Base-by-base conservation (phyloP, 352 stramenopile species). In the Elongisporangium anandrum region DNA sequence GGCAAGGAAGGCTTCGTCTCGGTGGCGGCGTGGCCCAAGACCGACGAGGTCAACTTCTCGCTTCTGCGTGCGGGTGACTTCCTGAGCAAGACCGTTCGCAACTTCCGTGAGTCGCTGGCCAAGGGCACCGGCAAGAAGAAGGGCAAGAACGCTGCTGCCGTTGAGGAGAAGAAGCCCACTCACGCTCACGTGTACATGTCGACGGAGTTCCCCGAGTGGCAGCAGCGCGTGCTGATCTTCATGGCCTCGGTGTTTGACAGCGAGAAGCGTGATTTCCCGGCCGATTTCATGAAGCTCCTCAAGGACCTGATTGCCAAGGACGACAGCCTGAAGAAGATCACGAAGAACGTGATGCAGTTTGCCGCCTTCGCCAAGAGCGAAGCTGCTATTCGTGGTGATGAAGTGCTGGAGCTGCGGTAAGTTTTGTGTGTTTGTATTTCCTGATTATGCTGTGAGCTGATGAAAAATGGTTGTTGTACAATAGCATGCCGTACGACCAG, bases 321-420 rank as follows among this genome's bases (percentile, higher is more conserved):
- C 64, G 81, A 92, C 55, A 83, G 89, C 34, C 60, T 96, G 52
- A 95, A 94, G 79, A 92, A 87, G 70, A 67, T 95, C 15, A 95
- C 83, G 15, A 99, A 98, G 83, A 92, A 97, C 62, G 84, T 96
- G 24, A 99, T 99, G 96, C 96, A 99, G 69, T 98, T 99, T 64
- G 95, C 88, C 60, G 90, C 92, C 22, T 99, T 98, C 51, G 86
- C 98, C 63, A 98, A 98, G 77, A 83, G 81, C 22, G 95, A 99
- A 68, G 91, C 88, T 22, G 75, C 90, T 54, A 80, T 98, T 59
- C 89, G 97, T 60, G 96, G 96, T 56, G 72, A 85, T 50, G 90
- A 97, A 58, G 95, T 93, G 38, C 79, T 99, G 57, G 95, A 98
- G 63, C 79, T 97, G 48, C 86, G 88, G 73, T 92, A 77, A 56